These are phyloP conservation scores for Bifiguratus adelaidae DNA, from an alignment of 192 early-diverging fungal species.

Conservation along the genomic window DNA sequence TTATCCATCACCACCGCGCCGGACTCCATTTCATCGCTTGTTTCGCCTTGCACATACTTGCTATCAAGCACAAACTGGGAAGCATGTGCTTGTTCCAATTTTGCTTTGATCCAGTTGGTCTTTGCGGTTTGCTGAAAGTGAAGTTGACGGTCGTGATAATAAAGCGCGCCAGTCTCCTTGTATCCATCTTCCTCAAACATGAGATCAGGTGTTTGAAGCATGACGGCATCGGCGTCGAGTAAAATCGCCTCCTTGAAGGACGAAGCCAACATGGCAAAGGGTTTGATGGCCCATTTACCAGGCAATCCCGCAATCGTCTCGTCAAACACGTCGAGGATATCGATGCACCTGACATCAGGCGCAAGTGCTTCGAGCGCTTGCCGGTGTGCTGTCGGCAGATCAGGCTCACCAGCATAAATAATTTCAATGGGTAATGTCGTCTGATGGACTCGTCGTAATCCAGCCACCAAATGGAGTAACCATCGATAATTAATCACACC, in stretches of 20 bases:
- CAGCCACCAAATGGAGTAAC: too few species aligned
- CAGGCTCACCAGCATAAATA: conserved; percentile 33
- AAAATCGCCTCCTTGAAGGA: conserved; percentile 51
- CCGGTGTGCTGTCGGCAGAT: conserved; percentile 19
- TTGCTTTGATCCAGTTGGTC: conserved; percentile 35
- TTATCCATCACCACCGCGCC: conserved; percentile 51
- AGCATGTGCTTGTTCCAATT: conserved; percentile 31
- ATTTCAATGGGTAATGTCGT: conserved; percentile 59
- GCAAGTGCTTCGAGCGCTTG: conserved; percentile 14
- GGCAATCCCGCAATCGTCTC: conserved; percentile 27
- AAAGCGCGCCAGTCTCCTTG: conserved; percentile 37
- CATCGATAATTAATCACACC: too few species aligned
- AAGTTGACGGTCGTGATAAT: conserved; percentile 53
- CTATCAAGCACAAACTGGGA: conserved; percentile 17
- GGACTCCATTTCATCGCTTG: conserved; percentile 48
- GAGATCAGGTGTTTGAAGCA: conserved; percentile 42
- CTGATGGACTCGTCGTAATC: too few species aligned
- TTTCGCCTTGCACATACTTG: conserved; percentile 22
- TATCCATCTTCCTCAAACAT: conserved; percentile 37
- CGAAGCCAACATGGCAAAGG: conserved; percentile 51
- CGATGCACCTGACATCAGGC: conserved; percentile 15
- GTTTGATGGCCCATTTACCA: conserved; percentile 58
- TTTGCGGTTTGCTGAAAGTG: conserved; percentile 17
- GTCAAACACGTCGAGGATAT: conserved; percentile 22
- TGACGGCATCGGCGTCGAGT: conserved; percentile 61